Percentiles rank a stretch among this genome's conserved stretches.
Evolutionary conservation across 192 early-diverging fungal genomes (phyloP).

Genomic region (Radiomyces spectabilis): DNA sequence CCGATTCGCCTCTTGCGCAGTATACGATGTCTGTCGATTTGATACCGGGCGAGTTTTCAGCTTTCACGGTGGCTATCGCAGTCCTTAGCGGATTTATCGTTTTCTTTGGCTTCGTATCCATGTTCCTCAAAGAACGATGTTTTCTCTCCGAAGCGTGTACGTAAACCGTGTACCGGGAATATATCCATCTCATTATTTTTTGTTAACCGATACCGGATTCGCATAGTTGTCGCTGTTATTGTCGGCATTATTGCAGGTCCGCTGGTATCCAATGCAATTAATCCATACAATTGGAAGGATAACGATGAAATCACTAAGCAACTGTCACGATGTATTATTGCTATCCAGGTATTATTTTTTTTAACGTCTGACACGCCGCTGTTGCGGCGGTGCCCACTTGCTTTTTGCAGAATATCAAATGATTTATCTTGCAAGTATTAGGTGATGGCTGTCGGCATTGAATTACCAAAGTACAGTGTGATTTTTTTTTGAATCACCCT

Average conservation of each 20-base stretch:
- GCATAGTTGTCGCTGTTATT: constrained; percentile 67
- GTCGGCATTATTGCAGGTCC: constrained; percentile 87
- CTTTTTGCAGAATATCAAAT: too few relatives aligned
- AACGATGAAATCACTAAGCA: constrained; percentile 55
- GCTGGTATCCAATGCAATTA: constrained; percentile 55
- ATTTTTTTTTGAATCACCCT: background rate
- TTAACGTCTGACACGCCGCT: too few relatives aligned
- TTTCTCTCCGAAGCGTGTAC: constrained; percentile 72
- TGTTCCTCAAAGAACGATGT: constrained; percentile 63
- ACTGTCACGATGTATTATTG: constrained; percentile 71
- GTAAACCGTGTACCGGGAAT: constrained; percentile 1
- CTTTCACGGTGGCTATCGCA: constrained; percentile 38
- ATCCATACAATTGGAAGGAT: constrained; percentile 53
- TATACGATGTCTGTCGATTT: constrained; percentile 11
- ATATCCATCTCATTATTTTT: background rate
- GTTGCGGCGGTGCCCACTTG: too few relatives aligned
- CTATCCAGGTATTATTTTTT: constrained; percentile 55
- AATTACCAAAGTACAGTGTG: constrained; percentile 58
- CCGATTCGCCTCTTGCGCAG: background rate
- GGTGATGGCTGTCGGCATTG: constrained; percentile 82
- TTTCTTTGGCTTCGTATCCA: constrained; percentile 60
- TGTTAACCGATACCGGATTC: background rate
- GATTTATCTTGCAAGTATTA: constrained; percentile 7
- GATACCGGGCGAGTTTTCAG: constrained; percentile 29
- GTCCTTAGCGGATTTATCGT: constrained; percentile 66